Conservation (phyloP, 1,139 yeast genomes). For the Geotrichum histeridarum region DNA sequence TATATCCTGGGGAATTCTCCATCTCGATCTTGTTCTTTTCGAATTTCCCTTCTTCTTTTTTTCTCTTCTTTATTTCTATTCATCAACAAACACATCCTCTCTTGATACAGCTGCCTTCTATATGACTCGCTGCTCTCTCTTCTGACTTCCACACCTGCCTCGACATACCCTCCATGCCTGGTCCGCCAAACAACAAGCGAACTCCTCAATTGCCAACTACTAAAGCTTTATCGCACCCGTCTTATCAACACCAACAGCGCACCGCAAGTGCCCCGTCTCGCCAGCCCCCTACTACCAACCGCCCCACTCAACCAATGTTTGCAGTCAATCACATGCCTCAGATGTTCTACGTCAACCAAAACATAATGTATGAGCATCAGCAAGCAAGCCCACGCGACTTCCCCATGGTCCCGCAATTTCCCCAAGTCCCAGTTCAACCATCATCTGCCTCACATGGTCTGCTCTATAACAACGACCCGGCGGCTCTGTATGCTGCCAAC, state of each 20-base stretch:
- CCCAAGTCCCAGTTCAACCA: background rate
- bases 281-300: background rate
- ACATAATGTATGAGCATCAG: background rate
- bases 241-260: conserved; percentile 7
- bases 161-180: conserved; percentile 1
- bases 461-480: background rate
- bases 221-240: conserved; percentile 1
- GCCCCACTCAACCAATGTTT: background rate
- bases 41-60: background rate
- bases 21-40: background rate
- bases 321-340: background rate
- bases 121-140: background rate
- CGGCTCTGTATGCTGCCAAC: background rate
- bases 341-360: conserved; percentile 3
- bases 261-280: background rate
- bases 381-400: conserved; percentile 2
- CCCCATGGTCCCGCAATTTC: background rate
- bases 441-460: background rate
- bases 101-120: background rate
- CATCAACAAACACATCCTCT: background rate
- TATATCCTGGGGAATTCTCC: background rate
- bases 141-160: background rate
- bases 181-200: conserved; percentile 2
- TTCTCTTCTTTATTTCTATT: background rate
- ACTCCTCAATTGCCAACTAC: background rate